These are phyloP conservation scores for Protomyces arabidopsidicola DNA, from an alignment of 1,139 yeast species.

Conservation along the genomic window DNA sequence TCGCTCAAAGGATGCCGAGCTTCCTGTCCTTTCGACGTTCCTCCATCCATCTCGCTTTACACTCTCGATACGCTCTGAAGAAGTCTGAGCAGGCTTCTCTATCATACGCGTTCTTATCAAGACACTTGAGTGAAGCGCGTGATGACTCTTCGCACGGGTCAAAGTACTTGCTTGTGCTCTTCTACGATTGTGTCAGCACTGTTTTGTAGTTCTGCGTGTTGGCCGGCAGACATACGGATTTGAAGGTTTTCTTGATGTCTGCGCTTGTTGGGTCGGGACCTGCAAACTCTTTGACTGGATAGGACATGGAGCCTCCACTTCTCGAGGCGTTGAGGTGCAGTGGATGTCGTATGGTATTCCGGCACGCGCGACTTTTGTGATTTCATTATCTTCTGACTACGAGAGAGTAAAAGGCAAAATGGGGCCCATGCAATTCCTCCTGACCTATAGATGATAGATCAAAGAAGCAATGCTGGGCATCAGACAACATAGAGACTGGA, in stretches of 20 bases:
- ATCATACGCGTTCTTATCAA: conserved; percentile 24
- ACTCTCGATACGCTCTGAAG: conserved; percentile 21
- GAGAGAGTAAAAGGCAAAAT: no score
- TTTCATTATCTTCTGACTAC: no score
- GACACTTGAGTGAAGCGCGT: conserved; percentile 23
- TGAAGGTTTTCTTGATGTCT: conserved; percentile 20
- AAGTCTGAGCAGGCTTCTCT: conserved; percentile 15
- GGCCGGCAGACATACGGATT: conserved; percentile 1
- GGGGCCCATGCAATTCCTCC: no score
- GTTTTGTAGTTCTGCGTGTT: not conserved
- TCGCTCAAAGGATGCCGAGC: not conserved
- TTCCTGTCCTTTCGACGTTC: conserved; percentile 18
- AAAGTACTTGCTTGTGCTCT: conserved; percentile 20
- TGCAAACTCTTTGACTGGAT: conserved; percentile 14
- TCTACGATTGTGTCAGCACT: conserved; percentile 8
- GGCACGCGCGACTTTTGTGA: no score
- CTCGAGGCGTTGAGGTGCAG: no score
- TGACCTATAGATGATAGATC: no score
- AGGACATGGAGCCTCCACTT: not conserved
- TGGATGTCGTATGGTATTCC: no score
- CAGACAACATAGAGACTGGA: no score
- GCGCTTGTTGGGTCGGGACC: conserved; percentile 21
- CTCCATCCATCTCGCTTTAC: conserved; percentile 21
- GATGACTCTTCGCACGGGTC: conserved; percentile 26
- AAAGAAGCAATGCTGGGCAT: no score